Conservation (phyloP, 768 basidiomycete genomes). For the Holtermannia corniformis region DNA sequence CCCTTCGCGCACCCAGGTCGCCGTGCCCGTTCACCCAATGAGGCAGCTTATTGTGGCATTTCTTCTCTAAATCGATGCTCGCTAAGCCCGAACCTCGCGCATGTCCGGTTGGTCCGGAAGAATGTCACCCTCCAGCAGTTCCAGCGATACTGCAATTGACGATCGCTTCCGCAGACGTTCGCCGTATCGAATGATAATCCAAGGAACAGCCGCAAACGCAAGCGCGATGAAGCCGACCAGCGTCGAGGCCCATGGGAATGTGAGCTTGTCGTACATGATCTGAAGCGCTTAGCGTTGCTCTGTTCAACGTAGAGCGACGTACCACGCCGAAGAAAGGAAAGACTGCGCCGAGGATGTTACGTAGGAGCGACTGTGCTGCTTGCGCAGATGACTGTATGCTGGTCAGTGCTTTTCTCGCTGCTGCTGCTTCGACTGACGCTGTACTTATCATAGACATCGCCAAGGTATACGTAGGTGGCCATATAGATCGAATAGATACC, state of each 20-base stretch:
- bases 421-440: background rate
- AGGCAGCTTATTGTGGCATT: no score
- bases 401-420: background rate
- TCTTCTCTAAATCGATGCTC: no score
- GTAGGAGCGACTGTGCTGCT: conserved; percentile 10
- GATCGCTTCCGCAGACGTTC: conserved; percentile 4
- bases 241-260: conserved; percentile 7
- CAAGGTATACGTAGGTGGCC: conserved; percentile 13
- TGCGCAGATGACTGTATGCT: conserved; percentile 12
- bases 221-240: conserved; percentile 17
- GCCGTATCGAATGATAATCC: conserved; percentile 8
- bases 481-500: conserved; percentile 13
- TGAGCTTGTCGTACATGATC: conserved; percentile 12
- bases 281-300: background rate
- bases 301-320: background rate
- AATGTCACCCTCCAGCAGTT: conserved; percentile 7
- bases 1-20: no score
- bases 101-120: conserved; percentile 5
- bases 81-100: background rate
- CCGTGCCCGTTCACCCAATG: no score
- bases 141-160: conserved; percentile 7
- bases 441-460: conserved; percentile 8
- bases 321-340: conserved; percentile 18
- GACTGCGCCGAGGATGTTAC: conserved; percentile 8
- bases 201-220: conserved; percentile 12